These are phyloP conservation scores for Phytophthora rubi DNA, from an alignment of 352 stramenopile species.

Conservation along the genomic window DNA sequence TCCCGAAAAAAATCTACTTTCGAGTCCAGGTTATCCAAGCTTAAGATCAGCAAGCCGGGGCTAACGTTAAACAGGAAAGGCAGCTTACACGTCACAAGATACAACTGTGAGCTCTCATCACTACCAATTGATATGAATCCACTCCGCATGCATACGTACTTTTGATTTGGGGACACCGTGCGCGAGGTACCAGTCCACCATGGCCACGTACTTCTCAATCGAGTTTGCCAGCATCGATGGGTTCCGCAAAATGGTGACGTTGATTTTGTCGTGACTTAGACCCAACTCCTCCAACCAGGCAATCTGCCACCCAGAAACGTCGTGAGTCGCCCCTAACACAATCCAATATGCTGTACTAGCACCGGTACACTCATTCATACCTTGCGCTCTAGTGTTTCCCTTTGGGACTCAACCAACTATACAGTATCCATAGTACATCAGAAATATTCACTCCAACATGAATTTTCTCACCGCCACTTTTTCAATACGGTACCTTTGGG, in stretches of 20 bases:
- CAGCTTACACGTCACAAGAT: not conserved
- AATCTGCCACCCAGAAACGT: constrained; percentile 5
- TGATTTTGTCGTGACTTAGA: constrained; percentile 18
- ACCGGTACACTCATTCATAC: not conserved
- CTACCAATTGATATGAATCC: not conserved
- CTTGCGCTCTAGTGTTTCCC: constrained; percentile 9
- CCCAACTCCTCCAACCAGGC: constrained; percentile 9
- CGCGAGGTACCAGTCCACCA: constrained; percentile 17
- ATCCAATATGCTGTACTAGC: not conserved
- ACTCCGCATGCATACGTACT: not conserved
- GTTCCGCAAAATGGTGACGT: constrained; percentile 4
- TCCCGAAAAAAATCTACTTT: not conserved
- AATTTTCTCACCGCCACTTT: no score
- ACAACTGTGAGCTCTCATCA: not conserved
- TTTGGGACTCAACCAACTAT: not conserved
- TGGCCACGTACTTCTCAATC: constrained; percentile 9
- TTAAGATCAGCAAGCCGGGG: not conserved
- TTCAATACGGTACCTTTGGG: no score
- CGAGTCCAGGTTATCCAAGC: not conserved
- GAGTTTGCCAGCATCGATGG: constrained; percentile 13
- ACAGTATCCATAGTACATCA: not conserved
- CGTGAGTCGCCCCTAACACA: not conserved
- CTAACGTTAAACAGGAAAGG: not conserved
- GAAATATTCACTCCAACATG: no score
- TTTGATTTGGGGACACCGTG: constrained; percentile 1